A percentile compares a stretch with the other conserved stretches of the same genome.
Conservation (phyloP, 768 basidiomycete genomes). For the Suillus alpinus region DNA sequence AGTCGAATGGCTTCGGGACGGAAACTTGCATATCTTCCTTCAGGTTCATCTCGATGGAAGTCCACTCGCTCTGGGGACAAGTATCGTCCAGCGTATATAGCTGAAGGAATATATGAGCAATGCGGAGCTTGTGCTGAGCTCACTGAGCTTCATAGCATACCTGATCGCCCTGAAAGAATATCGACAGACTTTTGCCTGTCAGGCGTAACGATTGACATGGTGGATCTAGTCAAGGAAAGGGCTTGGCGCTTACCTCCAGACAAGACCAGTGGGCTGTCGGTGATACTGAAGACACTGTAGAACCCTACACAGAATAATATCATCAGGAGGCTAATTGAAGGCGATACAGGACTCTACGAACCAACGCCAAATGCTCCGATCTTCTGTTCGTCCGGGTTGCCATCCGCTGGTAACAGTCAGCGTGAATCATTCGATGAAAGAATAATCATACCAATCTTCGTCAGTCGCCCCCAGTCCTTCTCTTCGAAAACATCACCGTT, state of each 20-base stretch:
- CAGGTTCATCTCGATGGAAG: constrained; percentile 46
- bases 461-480: constrained; percentile 47
- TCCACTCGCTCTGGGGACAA: constrained; percentile 29
- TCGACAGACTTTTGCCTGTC: background rate
- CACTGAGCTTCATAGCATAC: constrained; percentile 2
- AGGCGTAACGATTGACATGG: background rate
- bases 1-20: constrained; percentile 42
- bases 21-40: constrained; percentile 35
- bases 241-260: constrained; percentile 15
- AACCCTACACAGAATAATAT: constrained; percentile 11
- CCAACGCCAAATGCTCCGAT: constrained; percentile 46
- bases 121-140: background rate
- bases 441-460: constrained; percentile 36
- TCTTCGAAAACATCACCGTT: constrained; percentile 45
- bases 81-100: background rate
- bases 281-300: constrained; percentile 29
- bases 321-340: background rate
- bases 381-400: constrained; percentile 52
- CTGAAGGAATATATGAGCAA: background rate
- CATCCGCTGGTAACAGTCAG: constrained; percentile 36
- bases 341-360: constrained; percentile 3
- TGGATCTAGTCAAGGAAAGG: background rate
- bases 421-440: background rate
- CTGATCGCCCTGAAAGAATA: constrained; percentile 10
- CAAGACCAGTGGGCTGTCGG: constrained; percentile 25